Base-by-base conservation (phyloP, 2,329 filamentous ascomycete species). In the Ilyonectria robusta region DNA sequence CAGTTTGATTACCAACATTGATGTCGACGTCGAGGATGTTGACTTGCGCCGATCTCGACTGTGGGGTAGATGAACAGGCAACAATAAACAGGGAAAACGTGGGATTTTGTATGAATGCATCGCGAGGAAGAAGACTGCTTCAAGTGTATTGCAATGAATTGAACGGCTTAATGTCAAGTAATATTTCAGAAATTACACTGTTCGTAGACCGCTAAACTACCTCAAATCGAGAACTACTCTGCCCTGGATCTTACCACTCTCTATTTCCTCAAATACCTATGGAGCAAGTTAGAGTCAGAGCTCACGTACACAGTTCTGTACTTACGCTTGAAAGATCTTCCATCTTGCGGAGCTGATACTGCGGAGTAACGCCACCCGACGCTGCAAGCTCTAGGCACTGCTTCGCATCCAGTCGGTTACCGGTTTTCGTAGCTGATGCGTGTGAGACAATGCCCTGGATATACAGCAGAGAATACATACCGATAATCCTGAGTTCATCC, bases 331-430 rank as follows among this genome's bases (percentile, higher is more conserved):
- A 56, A 29, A 65, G 62, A n/a, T 48, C 21, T 5, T 61, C 23
- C 33, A 65, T 58, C 33, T 23, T 63, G 10, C 59, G 23, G 11
- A 63, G 23, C 7, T 60, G 50, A 17, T 65, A 63, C 51, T 67
- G 61, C 1, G 65, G 55, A 13, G 46, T 51, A 8, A 65, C 51
- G 1, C 40, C 42, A 0, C 65, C 61, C 5, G 59, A 42, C 8
- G 51, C 29, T 7, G 65, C 60, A 57, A 67, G 55, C 11, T 60
- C 65, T 4, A 67, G 21, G 17, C 65, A 67, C 31, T 60, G 60
- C 42, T 53, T 53, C 9, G 56, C 56, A 17, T 67, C 65, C 1
- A 60, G 2, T 4, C 65, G 50, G 11, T 67, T 67, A 8, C 65
- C 61, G 13, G 56, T 57, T 46, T 67, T 67, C 2, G 54, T 67